A percentile compares a stretch with the other conserved stretches of the same genome.
phyloP scores from a whole-genome alignment of 2,329 filamentous ascomycete species.

The Xylariaceae sp. region DNA sequence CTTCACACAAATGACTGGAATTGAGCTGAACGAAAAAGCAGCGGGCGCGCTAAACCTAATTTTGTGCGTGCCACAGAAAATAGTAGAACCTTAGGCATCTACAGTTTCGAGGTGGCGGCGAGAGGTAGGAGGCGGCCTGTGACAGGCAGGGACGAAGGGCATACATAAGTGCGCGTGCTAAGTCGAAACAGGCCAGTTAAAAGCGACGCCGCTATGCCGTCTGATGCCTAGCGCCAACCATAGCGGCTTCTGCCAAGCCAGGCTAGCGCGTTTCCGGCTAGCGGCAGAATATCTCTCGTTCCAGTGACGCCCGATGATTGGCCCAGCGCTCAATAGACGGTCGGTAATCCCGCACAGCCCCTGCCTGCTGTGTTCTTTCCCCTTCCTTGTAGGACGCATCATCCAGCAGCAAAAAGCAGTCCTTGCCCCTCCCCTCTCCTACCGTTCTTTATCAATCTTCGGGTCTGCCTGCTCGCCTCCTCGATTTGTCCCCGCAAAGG shows the following conservation, averaged over 20 bases:
- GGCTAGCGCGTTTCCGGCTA: constrained; percentile 9
- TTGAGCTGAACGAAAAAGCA: no score
- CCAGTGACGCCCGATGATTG: background rate
- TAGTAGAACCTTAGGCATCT: background rate
- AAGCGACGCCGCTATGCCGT: constrained; percentile 1
- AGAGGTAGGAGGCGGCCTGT: background rate
- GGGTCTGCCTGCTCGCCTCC: background rate
- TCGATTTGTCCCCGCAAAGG: background rate
- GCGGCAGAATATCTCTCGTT: background rate
- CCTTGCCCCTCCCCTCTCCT: constrained; percentile 6
- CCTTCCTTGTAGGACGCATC: background rate
- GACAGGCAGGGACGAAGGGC: background rate
- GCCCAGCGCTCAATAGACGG: background rate
- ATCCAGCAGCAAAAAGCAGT: constrained; percentile 2
- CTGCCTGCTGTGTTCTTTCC: background rate
- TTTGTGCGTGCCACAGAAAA: background rate
- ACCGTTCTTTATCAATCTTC: constrained; percentile 8
- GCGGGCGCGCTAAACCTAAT: no score
- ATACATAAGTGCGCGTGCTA: background rate
- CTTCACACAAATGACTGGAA: no score
- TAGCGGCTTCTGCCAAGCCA: constrained; percentile 3
- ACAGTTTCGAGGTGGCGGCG: background rate
- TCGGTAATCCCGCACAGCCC: constrained; percentile 20
- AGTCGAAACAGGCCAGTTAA: constrained; percentile 1
- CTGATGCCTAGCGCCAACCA: constrained; percentile 3